Evolutionary conservation across 805 yeast species (phyloP), one percentile per base, ranked within the genome.

Genomic region (Ogataea ramenticola): DNA sequence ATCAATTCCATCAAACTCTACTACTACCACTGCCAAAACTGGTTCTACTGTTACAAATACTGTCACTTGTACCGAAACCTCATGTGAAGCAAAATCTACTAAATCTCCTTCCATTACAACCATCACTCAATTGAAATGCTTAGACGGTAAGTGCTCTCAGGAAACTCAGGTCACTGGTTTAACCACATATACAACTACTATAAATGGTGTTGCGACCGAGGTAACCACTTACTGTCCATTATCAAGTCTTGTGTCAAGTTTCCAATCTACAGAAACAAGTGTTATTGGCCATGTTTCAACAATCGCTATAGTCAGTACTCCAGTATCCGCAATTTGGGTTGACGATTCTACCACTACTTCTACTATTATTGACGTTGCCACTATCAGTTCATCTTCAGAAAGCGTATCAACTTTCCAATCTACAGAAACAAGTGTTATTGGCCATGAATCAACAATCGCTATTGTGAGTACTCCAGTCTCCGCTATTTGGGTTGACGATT

Each of bases 331-430:
- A 4, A 16, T 31, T 12, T 33, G 38, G 38, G 22, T 46, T n/a
- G 40, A 51, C 2, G 46, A 43, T 29, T 16, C 44, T 15, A 15
- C 42, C 21, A 24, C 48, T 15, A 19, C 45, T 12, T 21, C 43
- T 30, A 39, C 39, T 15, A 31, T 36, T 12, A 31, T 46, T 21
- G 21, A 11, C 10, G 34, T 49, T 19, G n/a, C 34, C 12, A 29
- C 32, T 29, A 15, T 29, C n/a, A 15, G 4, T 29, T 4, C 27
- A 26, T 26, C 27, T 8, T 26, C 27, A 30, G 15, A 6, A n/a
- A n/a, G n/a, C n/a, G 57, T 60, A 58, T 66, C 75, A 46, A 68
- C 74, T 22, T 64, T 58, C 58, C 63, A 68, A 50, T 68, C 52
- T 38, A 40, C 43, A 4, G 11, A 29, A 16, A 27, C 27, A 5